Base-by-base conservation (phyloP, 2,329 filamentous ascomycete species). In the Acephala macrosclerotiorum region DNA sequence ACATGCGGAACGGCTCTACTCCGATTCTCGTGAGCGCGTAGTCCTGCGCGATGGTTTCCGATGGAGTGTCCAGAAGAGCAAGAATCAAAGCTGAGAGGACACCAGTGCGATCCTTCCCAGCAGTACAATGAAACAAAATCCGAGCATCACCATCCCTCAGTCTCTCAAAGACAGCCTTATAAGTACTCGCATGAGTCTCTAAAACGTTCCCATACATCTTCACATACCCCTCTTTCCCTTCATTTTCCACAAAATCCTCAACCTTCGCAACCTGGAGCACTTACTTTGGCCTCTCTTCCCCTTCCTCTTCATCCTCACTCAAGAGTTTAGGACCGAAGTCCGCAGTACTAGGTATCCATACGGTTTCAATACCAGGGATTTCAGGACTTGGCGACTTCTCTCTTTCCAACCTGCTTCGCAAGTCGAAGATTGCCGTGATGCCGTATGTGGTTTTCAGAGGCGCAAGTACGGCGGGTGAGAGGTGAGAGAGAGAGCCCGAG, bases 21-120 rank as follows among this genome's bases (percentile, higher is more conserved):
- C 85, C 84, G 66, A 87, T 79, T 33, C 85, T 80, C 11, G 84
- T 86, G 33, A 87, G 78, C 74, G 86, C 77, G 76, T 83, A 87
- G 76, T 87, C 85, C 51, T 82, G 75, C 22, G 76, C 71, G 38
- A 85, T 76, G 14, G 74, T 76, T 26, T 85, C 79, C 12, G 76
- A 69, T 4, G 79, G 68, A 26, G 81, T 80, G 35, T 83, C 84
- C 1, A 83, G 82, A 16, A 87, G 78, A n/a, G 76, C 77, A 62
- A 84, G 78, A n/a, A 87, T 75, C 5, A 87, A 73, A 11, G 81
- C 84, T 0, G 81, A 79, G 9, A 86, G 72, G 9, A 87, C 78
- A 9, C 84, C 85, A 0, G 84, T 88, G 26, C 84, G 79, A 66
- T 87, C 85, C 60, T 85, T 81, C 8, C 85, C 85, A 26, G 83